Percentiles rank a stretch among this genome's conserved stretches.
These are phyloP conservation scores for Arachis monticola DNA, from an alignment of 331 rosid genomes.

Conservation along the genomic window DNA sequence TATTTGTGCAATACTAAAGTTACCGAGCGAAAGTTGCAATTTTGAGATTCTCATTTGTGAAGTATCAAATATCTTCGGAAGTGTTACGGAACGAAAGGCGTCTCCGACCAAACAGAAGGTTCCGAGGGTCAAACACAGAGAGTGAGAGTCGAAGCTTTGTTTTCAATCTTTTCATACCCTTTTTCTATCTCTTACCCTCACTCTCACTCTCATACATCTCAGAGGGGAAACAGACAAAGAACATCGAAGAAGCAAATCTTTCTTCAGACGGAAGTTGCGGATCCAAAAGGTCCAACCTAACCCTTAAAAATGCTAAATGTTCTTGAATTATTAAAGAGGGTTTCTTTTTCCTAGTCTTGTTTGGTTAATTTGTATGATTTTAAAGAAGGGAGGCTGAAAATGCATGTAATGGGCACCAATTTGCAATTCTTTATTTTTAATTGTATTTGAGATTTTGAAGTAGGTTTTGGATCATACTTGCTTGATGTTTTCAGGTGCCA, in stretches of 20 bases:
- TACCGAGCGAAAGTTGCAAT: too few relatives aligned
- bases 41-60: too few relatives aligned
- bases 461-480: conserved; percentile 45
- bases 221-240: not conserved
- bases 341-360: not conserved
- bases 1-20: too few relatives aligned
- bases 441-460: conserved; percentile 38
- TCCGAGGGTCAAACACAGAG: conserved; percentile 36
- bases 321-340: conserved; percentile 5
- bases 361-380: too few relatives aligned
- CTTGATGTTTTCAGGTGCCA: conserved; percentile 54
- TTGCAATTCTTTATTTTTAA: not conserved
- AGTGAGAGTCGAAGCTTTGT: conserved; percentile 7
- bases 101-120: conserved; percentile 3
- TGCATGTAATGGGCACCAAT: conserved; percentile 16
- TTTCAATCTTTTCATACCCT: not conserved
- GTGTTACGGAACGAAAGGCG: too few relatives aligned
- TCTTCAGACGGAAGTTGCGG: conserved; percentile 32
- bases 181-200: too few relatives aligned
- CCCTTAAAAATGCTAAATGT: conserved; percentile 17
- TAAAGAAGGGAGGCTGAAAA: conserved; percentile 10
- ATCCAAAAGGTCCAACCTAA: conserved; percentile 54
- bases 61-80: too few relatives aligned
- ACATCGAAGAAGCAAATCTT: conserved; percentile 25
- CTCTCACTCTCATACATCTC: not conserved